Evolutionary conservation across 352 stramenopile genomes (phyloP).

Genomic region (Phytophthora pluvialis): DNA sequence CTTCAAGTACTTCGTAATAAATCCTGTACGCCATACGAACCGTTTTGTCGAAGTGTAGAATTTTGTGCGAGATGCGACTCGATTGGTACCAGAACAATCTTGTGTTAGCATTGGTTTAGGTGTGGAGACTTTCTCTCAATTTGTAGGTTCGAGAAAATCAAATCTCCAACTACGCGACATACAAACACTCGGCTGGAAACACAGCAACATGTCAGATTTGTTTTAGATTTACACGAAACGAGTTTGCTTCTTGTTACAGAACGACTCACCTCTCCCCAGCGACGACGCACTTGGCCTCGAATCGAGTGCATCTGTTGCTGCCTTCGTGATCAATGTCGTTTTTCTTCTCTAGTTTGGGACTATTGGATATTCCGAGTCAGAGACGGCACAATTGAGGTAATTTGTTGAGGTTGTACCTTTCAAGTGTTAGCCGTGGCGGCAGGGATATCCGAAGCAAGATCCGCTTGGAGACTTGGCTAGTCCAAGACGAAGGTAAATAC

Average conservation of each 20-base stretch:
- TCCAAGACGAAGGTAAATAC: conserved; percentile 71
- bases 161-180: conserved; percentile 21
- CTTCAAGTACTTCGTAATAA: no score
- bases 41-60: no score
- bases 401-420: conserved; percentile 14
- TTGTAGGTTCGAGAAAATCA: conserved; percentile 15
- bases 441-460: conserved; percentile 49
- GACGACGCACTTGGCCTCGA: conserved; percentile 57
- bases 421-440: background rate
- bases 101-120: background rate
- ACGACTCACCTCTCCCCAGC: conserved; percentile 52
- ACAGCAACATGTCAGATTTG: conserved; percentile 7
- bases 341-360: conserved; percentile 17
- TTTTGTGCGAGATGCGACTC: no score
- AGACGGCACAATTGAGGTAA: background rate
- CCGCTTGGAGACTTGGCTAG: conserved; percentile 66
- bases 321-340: background rate
- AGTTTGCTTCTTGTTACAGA: background rate
- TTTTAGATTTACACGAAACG: background rate
- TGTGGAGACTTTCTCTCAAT: conserved; percentile 4
- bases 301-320: conserved; percentile 14
- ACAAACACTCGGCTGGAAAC: conserved; percentile 34
- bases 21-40: no score
- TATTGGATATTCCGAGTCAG: conserved; percentile 6
- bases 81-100: background rate